Conservation (phyloP, 2,329 filamentous ascomycete genomes). For the Penicillium olsonii region DNA sequence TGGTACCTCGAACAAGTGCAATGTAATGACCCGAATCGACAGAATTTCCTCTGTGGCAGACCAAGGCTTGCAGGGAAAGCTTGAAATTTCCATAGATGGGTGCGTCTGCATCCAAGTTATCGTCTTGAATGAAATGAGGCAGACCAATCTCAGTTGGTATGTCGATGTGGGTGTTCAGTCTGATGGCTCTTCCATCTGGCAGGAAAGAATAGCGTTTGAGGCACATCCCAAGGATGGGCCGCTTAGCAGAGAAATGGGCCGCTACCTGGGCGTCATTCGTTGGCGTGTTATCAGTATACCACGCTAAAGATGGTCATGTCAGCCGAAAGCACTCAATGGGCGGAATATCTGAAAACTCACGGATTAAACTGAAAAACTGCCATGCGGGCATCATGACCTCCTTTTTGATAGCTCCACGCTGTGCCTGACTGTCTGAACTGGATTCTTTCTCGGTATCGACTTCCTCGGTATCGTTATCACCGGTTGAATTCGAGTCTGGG, state of each 20-base stretch:
- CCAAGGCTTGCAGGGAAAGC: conserved; percentile 82
- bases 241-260: conserved; percentile 77
- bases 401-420: conserved; percentile 58
- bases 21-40: conserved; percentile 91
- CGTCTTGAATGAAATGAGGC: conserved; percentile 86
- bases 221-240: conserved; percentile 88
- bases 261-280: conserved; percentile 76
- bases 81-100: conserved; percentile 86
- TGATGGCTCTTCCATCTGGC: conserved; percentile 65
- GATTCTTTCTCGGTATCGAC: conserved; percentile 30
- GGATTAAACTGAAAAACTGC: conserved; percentile 94
- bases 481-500: conserved; percentile 41
- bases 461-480: conserved; percentile 31
- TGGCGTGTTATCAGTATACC: conserved; percentile 73
- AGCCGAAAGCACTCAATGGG: conserved; percentile 28
- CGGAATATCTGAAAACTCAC: conserved; percentile 53
- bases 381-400: conserved; percentile 94
- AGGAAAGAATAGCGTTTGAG: conserved; percentile 85
- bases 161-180: conserved; percentile 82
- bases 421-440: conserved; percentile 25
- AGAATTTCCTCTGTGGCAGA: conserved; percentile 86
- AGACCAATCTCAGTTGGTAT: conserved; percentile 82
- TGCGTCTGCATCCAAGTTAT: conserved; percentile 66
- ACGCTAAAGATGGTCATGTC: conserved; percentile 60
- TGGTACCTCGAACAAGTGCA: conserved; percentile 75